phyloP scores from a whole-genome alignment of 768 basidiomycete species.

The Candolleomyces efflorescens region DNA sequence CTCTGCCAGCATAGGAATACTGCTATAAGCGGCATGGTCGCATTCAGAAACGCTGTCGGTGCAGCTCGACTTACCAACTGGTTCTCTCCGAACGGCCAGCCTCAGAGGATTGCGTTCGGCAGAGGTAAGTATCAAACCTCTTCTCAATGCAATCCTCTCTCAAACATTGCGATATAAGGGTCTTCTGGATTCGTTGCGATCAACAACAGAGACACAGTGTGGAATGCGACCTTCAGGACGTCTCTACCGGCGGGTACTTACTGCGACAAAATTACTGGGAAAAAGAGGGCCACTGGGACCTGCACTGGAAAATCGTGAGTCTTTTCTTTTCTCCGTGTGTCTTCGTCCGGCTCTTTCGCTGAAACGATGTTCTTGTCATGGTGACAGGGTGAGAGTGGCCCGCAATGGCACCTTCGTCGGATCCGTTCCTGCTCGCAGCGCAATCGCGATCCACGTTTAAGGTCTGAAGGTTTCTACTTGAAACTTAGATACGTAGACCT shows the following conservation, averaged over 20 bases:
- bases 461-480: too few relatives aligned
- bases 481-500: too few relatives aligned
- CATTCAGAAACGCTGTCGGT: constrained; percentile 58
- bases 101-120: constrained; percentile 63
- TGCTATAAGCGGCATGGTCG: constrained; percentile 58
- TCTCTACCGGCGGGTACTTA: constrained; percentile 54
- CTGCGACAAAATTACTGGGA: constrained; percentile 61
- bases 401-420: too few relatives aligned
- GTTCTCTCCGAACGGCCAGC: constrained; percentile 42
- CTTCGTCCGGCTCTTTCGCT: too few relatives aligned
- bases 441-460: too few relatives aligned
- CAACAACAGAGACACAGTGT: constrained; percentile 55
- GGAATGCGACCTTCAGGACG: constrained; percentile 55
- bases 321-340: background rate
- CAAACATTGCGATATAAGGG: constrained; percentile 22
- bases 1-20: constrained; percentile 62
- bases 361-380: too few relatives aligned
- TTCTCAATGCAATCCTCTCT: background rate
- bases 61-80: constrained; percentile 47
- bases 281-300: constrained; percentile 23
- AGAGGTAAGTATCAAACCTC: constrained; percentile 39
- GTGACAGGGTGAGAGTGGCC: too few relatives aligned
- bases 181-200: constrained; percentile 43
- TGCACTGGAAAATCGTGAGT: constrained; percentile 53
- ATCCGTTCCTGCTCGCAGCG: too few relatives aligned